These are phyloP conservation scores for Aspergillus bertholletiae DNA, from an alignment of 495 filamentous ascomycete species.

Conservation along the genomic window DNA sequence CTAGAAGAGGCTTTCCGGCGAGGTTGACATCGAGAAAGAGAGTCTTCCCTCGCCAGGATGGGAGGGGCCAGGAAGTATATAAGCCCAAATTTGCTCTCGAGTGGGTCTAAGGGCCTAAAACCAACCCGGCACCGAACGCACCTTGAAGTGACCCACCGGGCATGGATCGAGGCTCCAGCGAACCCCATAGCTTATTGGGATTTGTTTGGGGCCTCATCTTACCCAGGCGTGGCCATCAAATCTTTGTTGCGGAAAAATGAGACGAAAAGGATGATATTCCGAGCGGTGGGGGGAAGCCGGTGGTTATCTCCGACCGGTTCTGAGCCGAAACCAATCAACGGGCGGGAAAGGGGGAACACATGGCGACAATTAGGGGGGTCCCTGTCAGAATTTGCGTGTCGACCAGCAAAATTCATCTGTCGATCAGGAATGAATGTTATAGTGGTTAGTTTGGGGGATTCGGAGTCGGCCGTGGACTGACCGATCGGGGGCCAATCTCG, in stretches of 20 bases:
- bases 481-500: no score
- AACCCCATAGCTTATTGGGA: background rate
- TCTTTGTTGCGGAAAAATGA: background rate
- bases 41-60: background rate
- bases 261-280: background rate
- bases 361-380: background rate
- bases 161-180: background rate
- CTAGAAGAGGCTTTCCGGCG: background rate
- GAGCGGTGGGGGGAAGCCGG: background rate
- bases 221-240: no score
- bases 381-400: background rate
- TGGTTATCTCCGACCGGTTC: background rate
- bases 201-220: background rate
- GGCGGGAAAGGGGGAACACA: background rate
- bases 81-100: background rate
- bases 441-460: background rate
- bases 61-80: background rate
- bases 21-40: background rate
- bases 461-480: no score
- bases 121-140: conserved; percentile 1
- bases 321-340: background rate
- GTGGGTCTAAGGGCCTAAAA: background rate
- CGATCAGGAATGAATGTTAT: background rate
- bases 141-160: background rate
- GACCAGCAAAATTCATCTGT: background rate